Evolutionary conservation across 2,329 filamentous ascomycete genomes (phyloP), one percentile per base, ranked within the genome.

Genomic region (Esteya vermicola): DNA sequence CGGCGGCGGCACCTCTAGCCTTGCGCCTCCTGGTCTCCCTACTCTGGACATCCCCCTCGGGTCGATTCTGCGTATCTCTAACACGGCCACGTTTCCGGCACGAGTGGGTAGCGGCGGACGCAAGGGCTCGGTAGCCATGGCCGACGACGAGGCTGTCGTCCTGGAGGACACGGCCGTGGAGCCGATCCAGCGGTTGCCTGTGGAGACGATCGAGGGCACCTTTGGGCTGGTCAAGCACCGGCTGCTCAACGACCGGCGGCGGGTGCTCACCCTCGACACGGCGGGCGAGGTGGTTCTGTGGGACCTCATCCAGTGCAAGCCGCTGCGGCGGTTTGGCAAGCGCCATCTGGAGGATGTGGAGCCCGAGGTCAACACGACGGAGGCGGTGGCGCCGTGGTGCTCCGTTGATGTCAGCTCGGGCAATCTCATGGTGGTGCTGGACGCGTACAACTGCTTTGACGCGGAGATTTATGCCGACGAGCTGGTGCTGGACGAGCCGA

Each of bases 391-490:
- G 5, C 89, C 93, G 40, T 98, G 91, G 91, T 98, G 91, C 55
- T 85, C 85, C 2, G 82, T 96, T 39, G 86, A 98, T 53, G 88
- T 89, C 18, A 81, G 89, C 50, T 96, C 89, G 5, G 91, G 91
- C 27, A 85, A 84, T 46, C 65, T 98, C 41, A 89, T 86, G 3
- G 89, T 95, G 4, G 80, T 93, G 16, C 60, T 98, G 16, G 91
- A 98, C 54, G 85, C 88, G 31, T 93, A 91, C 52, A 93, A 93
- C 50, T 95, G 88, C 56, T 98, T 98, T 51, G 91, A 98, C 59
- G 91, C 88, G 14, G 91, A 98, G 54, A 82, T 94, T 58, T 98
- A 98, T 56, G 89, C 86, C 1, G 91, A 98, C 55, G 88, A 96
- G 59, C 64, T 93, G 27, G 67, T 78, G 31, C 50, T 89, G 40